These are phyloP conservation scores for Boechera divaricarpa DNA, from an alignment of 345 rosid species.

Conservation along the genomic window DNA sequence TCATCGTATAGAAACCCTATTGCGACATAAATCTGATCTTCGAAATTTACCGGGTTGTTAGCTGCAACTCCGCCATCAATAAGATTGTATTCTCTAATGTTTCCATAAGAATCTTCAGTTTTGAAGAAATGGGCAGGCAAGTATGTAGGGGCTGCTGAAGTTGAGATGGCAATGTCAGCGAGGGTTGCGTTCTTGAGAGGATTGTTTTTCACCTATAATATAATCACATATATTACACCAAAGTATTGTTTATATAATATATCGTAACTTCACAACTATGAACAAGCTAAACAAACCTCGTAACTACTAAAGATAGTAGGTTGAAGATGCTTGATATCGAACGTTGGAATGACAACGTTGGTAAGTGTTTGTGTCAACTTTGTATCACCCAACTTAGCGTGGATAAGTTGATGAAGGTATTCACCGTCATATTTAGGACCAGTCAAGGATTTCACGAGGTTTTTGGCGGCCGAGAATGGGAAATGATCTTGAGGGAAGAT, in stretches of 20 bases:
- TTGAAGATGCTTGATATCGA: slow-evolving; percentile 71
- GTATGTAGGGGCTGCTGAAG: slow-evolving; percentile 46
- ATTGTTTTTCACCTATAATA: slow-evolving; percentile 46
- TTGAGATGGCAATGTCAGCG: slow-evolving; percentile 42
- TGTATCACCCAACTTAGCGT: slow-evolving; percentile 54
- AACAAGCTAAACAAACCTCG: slow-evolving; percentile 47
- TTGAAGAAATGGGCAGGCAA: slow-evolving; percentile 44
- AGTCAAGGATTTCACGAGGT: slow-evolving; percentile 47
- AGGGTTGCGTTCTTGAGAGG: slow-evolving; percentile 42
- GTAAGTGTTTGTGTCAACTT: slow-evolving; percentile 65
- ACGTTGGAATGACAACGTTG: slow-evolving; percentile 75
- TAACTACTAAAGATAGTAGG: slow-evolving; percentile 68
- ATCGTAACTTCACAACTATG: no score
- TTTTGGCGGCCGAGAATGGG: slow-evolving; percentile 45
- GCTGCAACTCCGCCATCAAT: slow-evolving; percentile 87
- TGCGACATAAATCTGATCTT: not conserved
- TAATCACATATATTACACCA: slow-evolving; percentile 34
- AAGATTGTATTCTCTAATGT: slow-evolving; percentile 57
- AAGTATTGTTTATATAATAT: not conserved
- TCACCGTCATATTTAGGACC: slow-evolving; percentile 75
- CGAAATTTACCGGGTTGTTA: slow-evolving; percentile 64
- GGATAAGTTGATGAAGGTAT: slow-evolving; percentile 53
- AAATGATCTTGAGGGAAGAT: slow-evolving; percentile 59
- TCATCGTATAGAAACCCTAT: not conserved
- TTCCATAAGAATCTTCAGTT: slow-evolving; percentile 46